Evolutionary conservation across 1,284 basidiomycete genomes (phyloP), one percentile per base, ranked within the genome.

Genomic region (Cystobasidiaceae sp.): DNA sequence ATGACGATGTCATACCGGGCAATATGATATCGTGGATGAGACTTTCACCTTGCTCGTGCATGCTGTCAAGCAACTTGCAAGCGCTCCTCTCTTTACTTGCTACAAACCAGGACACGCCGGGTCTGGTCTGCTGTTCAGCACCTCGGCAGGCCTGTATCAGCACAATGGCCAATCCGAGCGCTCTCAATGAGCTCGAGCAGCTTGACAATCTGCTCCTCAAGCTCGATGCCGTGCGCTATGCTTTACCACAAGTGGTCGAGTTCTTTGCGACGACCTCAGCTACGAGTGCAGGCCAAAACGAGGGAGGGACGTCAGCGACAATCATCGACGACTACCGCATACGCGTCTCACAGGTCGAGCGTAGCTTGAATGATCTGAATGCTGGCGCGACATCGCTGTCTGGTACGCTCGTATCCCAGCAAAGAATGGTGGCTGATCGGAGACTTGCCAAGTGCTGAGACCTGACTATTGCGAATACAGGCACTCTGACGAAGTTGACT

Each of bases 161-260:
- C 5, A 45, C 6, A 25, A 34, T 49, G 43, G 30, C 30, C 7
- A 37, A 19, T 17, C 32, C 56, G 37, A 32, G 27, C 34, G 39
- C 44, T 11, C 46, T 27, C 15, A 55, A 54, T 30, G 51, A 64
- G 49, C 51, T 64, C 27, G 61, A 64, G 34, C 43, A 55, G 41
- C 41, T 64, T 15, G 61, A 64, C 44, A 51, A 44, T 23, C 51
- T 55, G 43, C 61, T 64, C 17, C 39, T 21, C 51, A 55, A 64
- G 61, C 3, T 64, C 45, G 61, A 64, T 44, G 61, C 61, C 39
- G 51, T 64, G 32, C 61, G 61, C 39, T 64, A 46, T 43, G 41
- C 52, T 43, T 52, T 64, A 19, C 61, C 61, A n/a, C 51, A 27
- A 25, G 41, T 64, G 33, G n/a, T 64, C 30, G 50, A 41, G 27